Conservation (phyloP, 805 yeast genomes). For the Wickerhamomyces queroliae region DNA sequence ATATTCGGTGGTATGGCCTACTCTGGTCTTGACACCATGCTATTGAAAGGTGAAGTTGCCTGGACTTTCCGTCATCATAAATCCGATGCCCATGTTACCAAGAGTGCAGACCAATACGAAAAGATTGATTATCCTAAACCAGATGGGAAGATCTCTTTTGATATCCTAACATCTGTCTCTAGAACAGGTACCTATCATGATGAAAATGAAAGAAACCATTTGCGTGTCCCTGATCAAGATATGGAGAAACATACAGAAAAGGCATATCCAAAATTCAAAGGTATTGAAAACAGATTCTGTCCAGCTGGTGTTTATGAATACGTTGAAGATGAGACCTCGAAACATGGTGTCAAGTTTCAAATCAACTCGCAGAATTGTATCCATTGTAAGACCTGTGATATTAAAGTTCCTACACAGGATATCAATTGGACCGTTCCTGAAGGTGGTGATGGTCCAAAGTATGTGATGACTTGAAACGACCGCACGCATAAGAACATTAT, state of each 20-base stretch:
- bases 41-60: slow-evolving; percentile 76
- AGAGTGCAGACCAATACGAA: slow-evolving; percentile 54
- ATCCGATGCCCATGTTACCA: slow-evolving; percentile 71
- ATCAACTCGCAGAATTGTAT: slow-evolving; percentile 97
- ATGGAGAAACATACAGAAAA: slow-evolving; percentile 57
- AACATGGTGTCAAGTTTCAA: slow-evolving; percentile 73
- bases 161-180: slow-evolving; percentile 88
- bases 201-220: slow-evolving; percentile 89
- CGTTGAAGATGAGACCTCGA: slow-evolving; percentile 51
- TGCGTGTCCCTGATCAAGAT: slow-evolving; percentile 63
- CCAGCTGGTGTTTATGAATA: slow-evolving; percentile 99
- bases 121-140: slow-evolving; percentile 93
- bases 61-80: slow-evolving; percentile 74
- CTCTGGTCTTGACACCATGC: slow-evolving; percentile 77
- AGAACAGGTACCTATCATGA: slow-evolving; percentile 96
- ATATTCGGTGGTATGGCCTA: slow-evolving; percentile 74
- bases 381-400: slow-evolving; percentile 98
- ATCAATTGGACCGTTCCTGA: slow-evolving; percentile 97
- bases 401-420: slow-evolving; percentile 92
- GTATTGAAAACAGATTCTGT: slow-evolving; percentile 88
- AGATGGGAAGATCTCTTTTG: slow-evolving; percentile 89
- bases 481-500: not conserved
- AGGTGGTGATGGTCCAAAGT: slow-evolving; percentile 98
- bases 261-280: slow-evolving; percentile 73
- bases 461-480: slow-evolving; percentile 57